These are phyloP conservation scores for Viola odorata DNA, from an alignment of 345 rosid species.

Conservation along the genomic window DNA sequence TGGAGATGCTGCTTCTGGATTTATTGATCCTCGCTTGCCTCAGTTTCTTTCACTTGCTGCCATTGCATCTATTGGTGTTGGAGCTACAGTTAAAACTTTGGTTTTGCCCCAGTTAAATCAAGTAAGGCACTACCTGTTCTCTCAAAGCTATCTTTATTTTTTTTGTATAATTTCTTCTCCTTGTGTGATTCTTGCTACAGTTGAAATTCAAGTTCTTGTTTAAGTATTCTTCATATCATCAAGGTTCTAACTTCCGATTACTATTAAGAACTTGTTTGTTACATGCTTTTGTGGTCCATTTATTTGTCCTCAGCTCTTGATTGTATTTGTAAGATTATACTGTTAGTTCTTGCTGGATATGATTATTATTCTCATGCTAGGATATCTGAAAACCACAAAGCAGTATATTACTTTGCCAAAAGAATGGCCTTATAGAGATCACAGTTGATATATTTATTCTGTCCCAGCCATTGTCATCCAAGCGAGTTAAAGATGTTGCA, in stretches of 20 bases:
- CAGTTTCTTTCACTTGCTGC: conserved; percentile 72
- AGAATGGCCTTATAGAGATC: no score
- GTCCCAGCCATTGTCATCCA: neutral
- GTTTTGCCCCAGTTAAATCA: conserved; percentile 64
- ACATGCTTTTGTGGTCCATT: no score
- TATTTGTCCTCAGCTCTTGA: no score
- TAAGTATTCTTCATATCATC: neutral
- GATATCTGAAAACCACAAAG: no score
- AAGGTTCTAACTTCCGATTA: neutral
- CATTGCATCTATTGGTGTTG: conserved; percentile 62
- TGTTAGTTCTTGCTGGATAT: no score
- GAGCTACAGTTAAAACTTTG: conserved; percentile 59
- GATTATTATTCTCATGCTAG: no score
- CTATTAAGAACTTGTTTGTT: no score
- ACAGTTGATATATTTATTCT: no score
- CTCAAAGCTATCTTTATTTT: neutral
- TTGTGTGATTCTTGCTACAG: neutral
- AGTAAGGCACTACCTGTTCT: conserved; percentile 30
- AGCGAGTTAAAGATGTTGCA: neutral
- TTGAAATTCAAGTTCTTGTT: conserved; percentile 7
- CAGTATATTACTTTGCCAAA: no score
- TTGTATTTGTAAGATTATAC: no score
- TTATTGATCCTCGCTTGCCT: conserved; percentile 84
- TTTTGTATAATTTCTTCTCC: neutral
- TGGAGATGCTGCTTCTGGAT: conserved; percentile 88